These are phyloP conservation scores for Eutrema yunnanense DNA, from an alignment of 345 rosid species.

Conservation along the genomic window DNA sequence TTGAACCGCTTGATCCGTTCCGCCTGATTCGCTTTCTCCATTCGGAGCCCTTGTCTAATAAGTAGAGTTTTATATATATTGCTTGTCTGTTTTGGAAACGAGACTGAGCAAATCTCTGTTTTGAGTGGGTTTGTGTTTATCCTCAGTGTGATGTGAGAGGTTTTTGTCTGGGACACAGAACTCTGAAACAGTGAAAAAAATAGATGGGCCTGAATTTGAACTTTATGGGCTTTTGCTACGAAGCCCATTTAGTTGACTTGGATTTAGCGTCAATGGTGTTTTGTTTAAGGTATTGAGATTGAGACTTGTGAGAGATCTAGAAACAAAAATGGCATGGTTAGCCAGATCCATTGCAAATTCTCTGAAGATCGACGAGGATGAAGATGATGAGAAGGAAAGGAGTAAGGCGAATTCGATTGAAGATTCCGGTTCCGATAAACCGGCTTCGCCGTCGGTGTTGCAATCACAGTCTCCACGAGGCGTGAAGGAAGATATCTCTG, in stretches of 20 bases:
- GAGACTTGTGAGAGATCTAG: not conserved
- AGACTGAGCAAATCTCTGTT: slow-evolving; percentile 22
- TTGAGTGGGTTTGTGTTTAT: slow-evolving; percentile 20
- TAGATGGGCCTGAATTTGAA: not conserved
- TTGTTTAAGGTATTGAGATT: not conserved
- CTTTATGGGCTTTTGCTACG: not conserved
- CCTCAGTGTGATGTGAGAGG: slow-evolving; percentile 11
- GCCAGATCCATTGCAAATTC: slow-evolving; percentile 80
- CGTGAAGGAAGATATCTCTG: slow-evolving; percentile 80
- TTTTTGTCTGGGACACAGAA: slow-evolving; percentile 8
- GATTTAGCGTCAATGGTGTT: slow-evolving; percentile 13
- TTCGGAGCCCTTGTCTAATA: no score
- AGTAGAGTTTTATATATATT: not conserved
- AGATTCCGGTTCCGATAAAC: slow-evolving; percentile 15
- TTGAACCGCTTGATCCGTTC: no score
- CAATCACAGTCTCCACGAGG: slow-evolving; percentile 53
- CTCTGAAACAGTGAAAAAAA: not conserved
- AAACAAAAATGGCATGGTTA: slow-evolving; percentile 65
- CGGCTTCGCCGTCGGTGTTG: slow-evolving; percentile 12
- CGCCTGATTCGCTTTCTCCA: no score
- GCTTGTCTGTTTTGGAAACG: slow-evolving; percentile 14
- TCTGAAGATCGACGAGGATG: slow-evolving; percentile 60
- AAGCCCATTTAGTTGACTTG: not conserved
- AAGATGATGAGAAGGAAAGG: slow-evolving; percentile 25
- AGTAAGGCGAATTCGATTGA: not conserved